Conservation (phyloP, 768 basidiomycete species). For the Myochromella boudieri region DNA sequence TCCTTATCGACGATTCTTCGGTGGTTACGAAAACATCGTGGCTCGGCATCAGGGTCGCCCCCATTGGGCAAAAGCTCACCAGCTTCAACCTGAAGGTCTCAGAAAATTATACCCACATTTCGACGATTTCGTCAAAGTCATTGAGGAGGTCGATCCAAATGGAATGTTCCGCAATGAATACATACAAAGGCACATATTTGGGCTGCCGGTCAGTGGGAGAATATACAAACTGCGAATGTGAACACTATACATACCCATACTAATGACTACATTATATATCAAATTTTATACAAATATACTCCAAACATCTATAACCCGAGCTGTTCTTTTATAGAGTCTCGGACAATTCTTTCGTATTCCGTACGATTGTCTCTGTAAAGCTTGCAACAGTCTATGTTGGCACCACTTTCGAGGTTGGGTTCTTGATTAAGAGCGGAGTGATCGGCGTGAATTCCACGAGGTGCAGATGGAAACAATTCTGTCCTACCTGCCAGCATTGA, state of each 20-base stretch:
- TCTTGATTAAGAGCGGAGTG: conserved; percentile 43
- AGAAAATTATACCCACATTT: conserved; percentile 78
- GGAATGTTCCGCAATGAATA: conserved; percentile 89
- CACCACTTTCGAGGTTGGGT: conserved; percentile 96
- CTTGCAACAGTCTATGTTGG: conserved; percentile 97
- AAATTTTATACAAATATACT: conserved; percentile 6
- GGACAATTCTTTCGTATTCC: conserved; percentile 88
- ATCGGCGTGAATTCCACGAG: conserved; percentile 17
- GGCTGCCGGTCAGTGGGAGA: conserved; percentile 44
- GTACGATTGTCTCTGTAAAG: conserved; percentile 86
- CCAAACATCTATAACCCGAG: conserved; percentile 61
- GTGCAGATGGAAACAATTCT: conserved; percentile 2
- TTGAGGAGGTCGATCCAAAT: conserved; percentile 68
- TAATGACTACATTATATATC: conserved; percentile 16
- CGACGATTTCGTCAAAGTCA: conserved; percentile 68
- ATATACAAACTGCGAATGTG: conserved; percentile 36
- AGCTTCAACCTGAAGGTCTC: conserved; percentile 61
- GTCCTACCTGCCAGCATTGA: conserved; percentile 91
- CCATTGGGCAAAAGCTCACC: conserved; percentile 96
- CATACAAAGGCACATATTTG: conserved; percentile 83
- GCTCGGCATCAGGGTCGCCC: conserved; percentile 74
- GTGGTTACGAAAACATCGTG: conserved; percentile 72
- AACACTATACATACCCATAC: conserved; percentile 3
- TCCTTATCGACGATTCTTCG: conserved; percentile 78
- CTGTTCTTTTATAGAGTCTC: conserved; percentile 81